Conservation (phyloP, 257 asterid genomes). For the Ocimum tenuiflorum region DNA sequence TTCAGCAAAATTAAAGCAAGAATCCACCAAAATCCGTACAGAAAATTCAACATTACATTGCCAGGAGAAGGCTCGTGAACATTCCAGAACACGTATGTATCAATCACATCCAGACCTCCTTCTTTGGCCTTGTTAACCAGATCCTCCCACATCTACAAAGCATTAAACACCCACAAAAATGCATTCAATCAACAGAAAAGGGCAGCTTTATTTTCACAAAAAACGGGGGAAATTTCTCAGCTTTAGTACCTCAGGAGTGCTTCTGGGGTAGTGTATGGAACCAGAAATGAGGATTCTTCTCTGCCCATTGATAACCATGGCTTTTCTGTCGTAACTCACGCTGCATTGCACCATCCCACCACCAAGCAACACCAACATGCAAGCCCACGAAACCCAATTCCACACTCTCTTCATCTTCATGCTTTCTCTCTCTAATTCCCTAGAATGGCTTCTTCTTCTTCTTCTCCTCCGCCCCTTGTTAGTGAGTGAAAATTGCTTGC, state of each 20-base stretch:
- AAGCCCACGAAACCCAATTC: conserved; percentile 41
- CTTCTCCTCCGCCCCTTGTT: not conserved
- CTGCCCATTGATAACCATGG: conserved; percentile 60
- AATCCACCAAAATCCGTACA: not conserved
- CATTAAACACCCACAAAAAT: not conserved
- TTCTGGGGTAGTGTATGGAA: conserved; percentile 86
- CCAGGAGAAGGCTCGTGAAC: conserved; percentile 81
- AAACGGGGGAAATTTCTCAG: too few species aligned
- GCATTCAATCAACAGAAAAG: not conserved
- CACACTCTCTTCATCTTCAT: conserved; percentile 35
- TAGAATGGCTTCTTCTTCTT: not conserved
- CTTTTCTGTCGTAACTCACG: conserved; percentile 68
- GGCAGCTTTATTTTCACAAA: not conserved
- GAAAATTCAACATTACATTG: conserved; percentile 33
- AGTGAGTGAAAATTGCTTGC: conserved; percentile 15
- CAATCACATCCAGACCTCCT: too few species aligned
- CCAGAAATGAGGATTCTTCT: conserved; percentile 83
- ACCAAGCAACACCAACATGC: conserved; percentile 39
- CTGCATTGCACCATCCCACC: conserved; percentile 48
- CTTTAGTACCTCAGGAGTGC: conserved; percentile 80
- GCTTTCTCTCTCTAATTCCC: conserved; percentile 16
- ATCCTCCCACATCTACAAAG: conserved; percentile 77
- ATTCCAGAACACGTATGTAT: conserved; percentile 92
- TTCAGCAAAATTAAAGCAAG: conserved; percentile 8
- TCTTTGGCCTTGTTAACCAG: conserved; percentile 77